These are phyloP conservation scores for Cairneyella variabilis DNA, from an alignment of 495 filamentous ascomycete genomes.

Conservation along the genomic window DNA sequence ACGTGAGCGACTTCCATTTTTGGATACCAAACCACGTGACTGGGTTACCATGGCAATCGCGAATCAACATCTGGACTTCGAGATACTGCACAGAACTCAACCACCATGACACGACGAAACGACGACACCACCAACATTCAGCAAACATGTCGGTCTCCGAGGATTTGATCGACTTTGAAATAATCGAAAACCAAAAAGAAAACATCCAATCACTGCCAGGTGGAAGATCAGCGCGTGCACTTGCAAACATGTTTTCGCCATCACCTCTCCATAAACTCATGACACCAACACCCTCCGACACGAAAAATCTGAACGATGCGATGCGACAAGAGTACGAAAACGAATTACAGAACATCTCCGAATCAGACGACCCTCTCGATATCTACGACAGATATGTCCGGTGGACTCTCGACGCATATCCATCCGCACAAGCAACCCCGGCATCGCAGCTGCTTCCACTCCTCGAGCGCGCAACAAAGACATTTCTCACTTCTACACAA, in stretches of 20 bases:
- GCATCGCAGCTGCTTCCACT: slow-evolving; percentile 85
- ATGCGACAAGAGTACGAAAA: slow-evolving; percentile 81
- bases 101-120: not conserved
- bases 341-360: slow-evolving; percentile 70
- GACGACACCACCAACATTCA: slow-evolving; percentile 3
- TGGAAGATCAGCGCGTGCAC: slow-evolving; percentile 83
- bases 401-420: slow-evolving; percentile 94
- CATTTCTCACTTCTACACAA: slow-evolving; percentile 75
- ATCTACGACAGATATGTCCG: slow-evolving; percentile 94
- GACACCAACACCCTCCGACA: slow-evolving; percentile 61
- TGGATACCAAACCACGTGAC: too few species aligned
- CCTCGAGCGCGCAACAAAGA: slow-evolving; percentile 86
- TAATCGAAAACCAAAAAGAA: slow-evolving; percentile 96
- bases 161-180: slow-evolving; percentile 77
- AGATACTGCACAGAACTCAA: too few species aligned
- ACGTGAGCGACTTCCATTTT: too few species aligned
- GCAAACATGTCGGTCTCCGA: slow-evolving; percentile 44
- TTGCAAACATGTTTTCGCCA: slow-evolving; percentile 72
- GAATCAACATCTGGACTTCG: too few species aligned
- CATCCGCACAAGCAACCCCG: slow-evolving; percentile 85
- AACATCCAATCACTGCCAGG: slow-evolving; percentile 92
- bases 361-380: slow-evolving; percentile 93
- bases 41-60: too few species aligned
- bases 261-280: slow-evolving; percentile 47
- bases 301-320: slow-evolving; percentile 69